Base-by-base conservation (phyloP, 495 filamentous ascomycete genomes). In the Baudoinia panamericana region DNA sequence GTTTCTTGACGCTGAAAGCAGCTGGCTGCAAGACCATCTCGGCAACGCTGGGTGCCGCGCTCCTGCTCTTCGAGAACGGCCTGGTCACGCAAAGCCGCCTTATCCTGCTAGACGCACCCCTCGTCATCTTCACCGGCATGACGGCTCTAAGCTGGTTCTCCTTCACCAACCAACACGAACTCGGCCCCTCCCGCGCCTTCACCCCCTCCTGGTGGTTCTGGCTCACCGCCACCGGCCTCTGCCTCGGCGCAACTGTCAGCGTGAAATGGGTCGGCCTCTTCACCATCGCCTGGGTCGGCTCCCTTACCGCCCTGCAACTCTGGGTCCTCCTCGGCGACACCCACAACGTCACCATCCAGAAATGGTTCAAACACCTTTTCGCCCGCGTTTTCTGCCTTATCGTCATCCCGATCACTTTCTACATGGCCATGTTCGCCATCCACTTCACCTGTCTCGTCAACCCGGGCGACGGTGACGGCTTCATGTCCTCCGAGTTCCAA, bases 401-500 rank as follows among this genome's bases (percentile, higher is more conserved):
- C 45, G 67, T 92, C 41, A 84, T 96, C 48, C 90, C 90, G 8
- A 40, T 85, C 5, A 73, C 71, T 18, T 93, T 96, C 64, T 97
- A 97, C 64, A 76, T 93, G 66, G 77, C 72, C 46, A 90, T 96
- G 77, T 97, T 97, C 55, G 85, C 71, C 11, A 86, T 97, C 50
- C 90, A 97, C 64, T 96, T 97, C 65, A 48, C 83, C 45, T 92
- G 84, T 66, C 70, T 97, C 20, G 72, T 76, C 21, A 96, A 97
- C 58, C 92, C 90, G 6, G 90, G 90, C 35, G 90, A 97, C 17
- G 90, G 90, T 30, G 90, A 97, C 59, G 90, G 90, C 38, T 97
- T 97, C 69, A 97, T 97, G 90, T 93, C 84, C 47, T 93, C 87
- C 23, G 92, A 97, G 59, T 97, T 97, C 66, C 92, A 96, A 61